These are phyloP conservation scores for Plasmodium gonderi DNA, from an alignment of 169 alveolate genomes.

Conservation along the genomic window DNA sequence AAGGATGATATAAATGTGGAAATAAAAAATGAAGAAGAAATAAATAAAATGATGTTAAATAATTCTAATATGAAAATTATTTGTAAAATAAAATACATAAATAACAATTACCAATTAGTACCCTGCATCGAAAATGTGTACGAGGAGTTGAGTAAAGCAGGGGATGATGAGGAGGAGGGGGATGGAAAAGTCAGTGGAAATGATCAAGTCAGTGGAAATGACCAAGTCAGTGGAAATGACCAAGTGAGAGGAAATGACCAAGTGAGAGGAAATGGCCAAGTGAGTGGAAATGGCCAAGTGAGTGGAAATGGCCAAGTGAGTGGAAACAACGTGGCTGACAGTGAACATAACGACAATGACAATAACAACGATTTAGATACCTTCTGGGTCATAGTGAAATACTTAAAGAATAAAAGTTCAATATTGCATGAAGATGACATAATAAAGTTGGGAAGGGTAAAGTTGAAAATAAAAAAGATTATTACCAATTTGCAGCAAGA, in stretches of 20 bases:
- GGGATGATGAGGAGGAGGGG: too few species aligned
- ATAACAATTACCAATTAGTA: slow-evolving; percentile 44
- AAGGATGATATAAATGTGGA: slow-evolving; percentile 72
- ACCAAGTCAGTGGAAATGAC: too few species aligned
- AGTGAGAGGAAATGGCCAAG: too few species aligned
- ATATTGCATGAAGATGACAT: slow-evolving; percentile 78
- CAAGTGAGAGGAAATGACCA: too few species aligned
- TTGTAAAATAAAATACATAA: slow-evolving; percentile 64
- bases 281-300: too few species aligned
- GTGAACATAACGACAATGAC: background rate
- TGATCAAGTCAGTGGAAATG: too few species aligned
- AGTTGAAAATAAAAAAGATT: slow-evolving; percentile 80
- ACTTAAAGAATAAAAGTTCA: slow-evolving; percentile 75
- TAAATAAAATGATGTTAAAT: slow-evolving; percentile 25
- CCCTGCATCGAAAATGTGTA: slow-evolving; percentile 36
- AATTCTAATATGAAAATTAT: slow-evolving; percentile 34
- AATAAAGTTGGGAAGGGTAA: slow-evolving; percentile 79
- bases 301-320: background rate
- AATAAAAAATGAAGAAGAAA: slow-evolving; percentile 75
- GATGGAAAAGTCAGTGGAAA: too few species aligned
- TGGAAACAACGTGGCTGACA: background rate
- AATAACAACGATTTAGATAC: slow-evolving; percentile 41
- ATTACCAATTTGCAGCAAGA: slow-evolving; percentile 75
- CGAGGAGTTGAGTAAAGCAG: slow-evolving; percentile 12
- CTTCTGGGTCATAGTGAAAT: slow-evolving; percentile 77